A percentile compares a stretch with the other conserved stretches of the same genome.
Conservation (phyloP, 148 eudicot genomes). For the Spergularia bocconei region DNA sequence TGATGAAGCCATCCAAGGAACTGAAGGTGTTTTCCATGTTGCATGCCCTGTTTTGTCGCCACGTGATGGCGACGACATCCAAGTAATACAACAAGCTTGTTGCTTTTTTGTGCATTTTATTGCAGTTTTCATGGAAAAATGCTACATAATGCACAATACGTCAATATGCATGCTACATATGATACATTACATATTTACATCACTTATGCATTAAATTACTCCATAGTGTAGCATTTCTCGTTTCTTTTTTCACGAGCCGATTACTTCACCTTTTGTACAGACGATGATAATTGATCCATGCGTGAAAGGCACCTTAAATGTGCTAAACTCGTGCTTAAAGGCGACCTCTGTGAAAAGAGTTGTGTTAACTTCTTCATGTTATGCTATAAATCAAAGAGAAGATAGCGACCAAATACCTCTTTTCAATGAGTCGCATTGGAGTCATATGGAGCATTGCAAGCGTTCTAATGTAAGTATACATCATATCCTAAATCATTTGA, state of each 20-base stretch:
- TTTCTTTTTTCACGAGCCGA: too few relatives aligned
- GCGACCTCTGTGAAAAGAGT: constrained; percentile 47
- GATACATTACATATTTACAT: too few relatives aligned
- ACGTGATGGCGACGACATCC: constrained; percentile 16
- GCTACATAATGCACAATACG: too few relatives aligned
- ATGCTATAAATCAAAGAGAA: constrained; percentile 48
- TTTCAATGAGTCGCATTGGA: constrained; percentile 71
- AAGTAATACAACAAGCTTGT: constrained; percentile 21
- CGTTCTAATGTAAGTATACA: constrained; percentile 40
- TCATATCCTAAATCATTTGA: too few relatives aligned
- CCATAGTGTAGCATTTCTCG: too few relatives aligned
- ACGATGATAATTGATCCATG: constrained; percentile 34
- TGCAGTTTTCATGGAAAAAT: too few relatives aligned
- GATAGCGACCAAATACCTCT: constrained; percentile 45
- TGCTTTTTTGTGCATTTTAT: too few relatives aligned
- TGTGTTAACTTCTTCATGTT: constrained; percentile 68
- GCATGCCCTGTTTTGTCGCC: constrained; percentile 50
- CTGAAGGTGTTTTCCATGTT: constrained; percentile 65
- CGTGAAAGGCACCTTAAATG: constrained; percentile 62
- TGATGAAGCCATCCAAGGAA: constrained; percentile 50
- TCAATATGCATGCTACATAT: too few relatives aligned
- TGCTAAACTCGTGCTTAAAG: constrained; percentile 56
- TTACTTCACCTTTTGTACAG: background rate
- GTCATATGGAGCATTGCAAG: constrained; percentile 60
- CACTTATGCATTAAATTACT: too few relatives aligned